These are phyloP conservation scores for Ceratobasidium papillatum DNA, from an alignment of 1,284 basidiomycete genomes.

Conservation along the genomic window DNA sequence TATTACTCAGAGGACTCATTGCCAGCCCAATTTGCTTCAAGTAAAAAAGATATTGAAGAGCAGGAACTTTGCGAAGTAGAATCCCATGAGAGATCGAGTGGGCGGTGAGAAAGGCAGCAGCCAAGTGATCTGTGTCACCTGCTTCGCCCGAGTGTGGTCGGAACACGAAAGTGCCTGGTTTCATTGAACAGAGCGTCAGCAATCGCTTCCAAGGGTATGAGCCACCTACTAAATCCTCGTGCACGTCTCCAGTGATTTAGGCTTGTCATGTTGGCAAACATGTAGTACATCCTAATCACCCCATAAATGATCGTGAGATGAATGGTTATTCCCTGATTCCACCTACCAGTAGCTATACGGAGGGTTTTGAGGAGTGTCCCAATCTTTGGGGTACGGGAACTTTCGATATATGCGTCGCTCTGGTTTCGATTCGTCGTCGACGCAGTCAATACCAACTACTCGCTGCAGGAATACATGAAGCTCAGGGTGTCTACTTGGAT, in stretches of 20 bases:
- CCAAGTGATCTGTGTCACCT: constrained; percentile 97
- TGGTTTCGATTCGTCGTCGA: constrained; percentile 97
- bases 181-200: background rate
- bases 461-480: constrained; percentile 96
- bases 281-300: constrained; percentile 88
- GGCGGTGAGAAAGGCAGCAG: constrained; percentile 93
- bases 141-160: constrained; percentile 98
- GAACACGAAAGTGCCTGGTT: constrained; percentile 90
- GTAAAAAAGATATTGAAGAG: constrained; percentile 93
- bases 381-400: constrained; percentile 92
- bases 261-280: constrained; percentile 96
- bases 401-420: constrained; percentile 94
- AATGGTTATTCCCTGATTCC: background rate
- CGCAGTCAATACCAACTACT: constrained; percentile 95
- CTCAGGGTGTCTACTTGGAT: constrained; percentile 91
- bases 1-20: constrained; percentile 98
- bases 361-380: constrained; percentile 90
- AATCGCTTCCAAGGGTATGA: background rate
- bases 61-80: constrained; percentile 95
- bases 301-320: background rate
- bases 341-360: constrained; percentile 93
- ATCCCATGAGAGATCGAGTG: constrained; percentile 99
- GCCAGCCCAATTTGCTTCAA: constrained; percentile 96
- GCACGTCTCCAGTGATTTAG: constrained; percentile 90
- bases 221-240: constrained; percentile 86